Conservation (phyloP, 148 eudicot species). For the Hydrangea macrophylla region DNA sequence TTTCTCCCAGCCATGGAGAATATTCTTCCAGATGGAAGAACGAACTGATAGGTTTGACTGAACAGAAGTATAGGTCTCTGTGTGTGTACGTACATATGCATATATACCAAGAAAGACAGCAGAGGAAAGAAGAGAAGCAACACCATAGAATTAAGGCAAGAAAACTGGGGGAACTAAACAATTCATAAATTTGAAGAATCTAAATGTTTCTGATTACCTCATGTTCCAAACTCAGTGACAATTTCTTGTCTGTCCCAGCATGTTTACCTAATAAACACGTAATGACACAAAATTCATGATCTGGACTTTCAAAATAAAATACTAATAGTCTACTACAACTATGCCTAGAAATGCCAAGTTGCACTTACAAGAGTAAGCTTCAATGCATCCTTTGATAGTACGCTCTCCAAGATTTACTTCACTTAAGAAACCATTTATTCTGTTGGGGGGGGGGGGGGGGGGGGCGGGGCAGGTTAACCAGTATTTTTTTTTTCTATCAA, state of each 20-base stretch:
- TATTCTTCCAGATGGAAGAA: no score
- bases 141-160: no score
- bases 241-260: slow-evolving; percentile 79
- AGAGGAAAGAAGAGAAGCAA: not conserved
- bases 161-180: no score
- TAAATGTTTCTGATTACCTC: no score
- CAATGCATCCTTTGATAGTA: slow-evolving; percentile 81
- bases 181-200: no score
- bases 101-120: no score
- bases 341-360: not conserved
- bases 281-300: not conserved
- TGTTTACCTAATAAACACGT: slow-evolving; percentile 67
- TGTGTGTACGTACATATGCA: no score
- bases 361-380: slow-evolving; percentile 93
- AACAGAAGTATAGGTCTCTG: no score
- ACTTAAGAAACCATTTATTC: slow-evolving; percentile 75
- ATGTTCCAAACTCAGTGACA: slow-evolving; percentile 82
- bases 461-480: slow-evolving; percentile 4
- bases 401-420: slow-evolving; percentile 87
- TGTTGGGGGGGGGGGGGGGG: no score
- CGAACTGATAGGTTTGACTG: no score
- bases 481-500: not conserved
- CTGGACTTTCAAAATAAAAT: not conserved
- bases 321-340: not conserved
- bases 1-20: no score